These are phyloP conservation scores for Cryphonectria nitschkei DNA, from an alignment of 2,329 filamentous ascomycete genomes.

Conservation along the genomic window DNA sequence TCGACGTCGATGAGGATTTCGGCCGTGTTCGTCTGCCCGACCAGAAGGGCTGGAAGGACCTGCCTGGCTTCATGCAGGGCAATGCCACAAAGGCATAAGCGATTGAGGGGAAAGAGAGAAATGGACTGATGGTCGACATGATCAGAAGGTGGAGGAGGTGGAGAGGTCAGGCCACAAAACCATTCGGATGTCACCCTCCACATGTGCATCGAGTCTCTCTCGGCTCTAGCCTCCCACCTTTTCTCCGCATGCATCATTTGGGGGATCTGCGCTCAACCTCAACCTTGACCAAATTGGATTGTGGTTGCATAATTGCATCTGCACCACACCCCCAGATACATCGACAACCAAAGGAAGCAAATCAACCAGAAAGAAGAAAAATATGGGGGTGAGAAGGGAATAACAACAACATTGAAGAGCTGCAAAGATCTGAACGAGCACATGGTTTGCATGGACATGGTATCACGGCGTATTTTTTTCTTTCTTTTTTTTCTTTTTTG, in stretches of 20 bases:
- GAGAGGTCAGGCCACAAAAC: constrained; percentile 24
- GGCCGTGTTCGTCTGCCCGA: constrained; percentile 69
- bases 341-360: not conserved
- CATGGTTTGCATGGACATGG: constrained; percentile 25
- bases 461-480: constrained; percentile 22
- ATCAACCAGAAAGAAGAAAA: not conserved
- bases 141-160: constrained; percentile 9
- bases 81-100: constrained; percentile 31
- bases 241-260: constrained; percentile 16
- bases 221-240: constrained; percentile 9
- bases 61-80: constrained; percentile 55
- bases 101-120: not conserved
- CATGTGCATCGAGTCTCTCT: not conserved
- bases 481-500: constrained; percentile 3
- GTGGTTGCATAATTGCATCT: not conserved
- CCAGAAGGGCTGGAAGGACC: constrained; percentile 55
- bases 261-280: not conserved
- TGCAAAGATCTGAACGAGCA: constrained; percentile 22
- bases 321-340: not conserved
- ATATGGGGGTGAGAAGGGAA: not conserved
- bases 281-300: constrained; percentile 12
- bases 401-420: not conserved
- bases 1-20: constrained; percentile 93
- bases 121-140: constrained; percentile 11
- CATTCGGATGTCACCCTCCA: constrained; percentile 27